Evolutionary conservation across 2,329 filamentous ascomycete species (phyloP).

Genomic region (Arthrobotrys conoides): DNA sequence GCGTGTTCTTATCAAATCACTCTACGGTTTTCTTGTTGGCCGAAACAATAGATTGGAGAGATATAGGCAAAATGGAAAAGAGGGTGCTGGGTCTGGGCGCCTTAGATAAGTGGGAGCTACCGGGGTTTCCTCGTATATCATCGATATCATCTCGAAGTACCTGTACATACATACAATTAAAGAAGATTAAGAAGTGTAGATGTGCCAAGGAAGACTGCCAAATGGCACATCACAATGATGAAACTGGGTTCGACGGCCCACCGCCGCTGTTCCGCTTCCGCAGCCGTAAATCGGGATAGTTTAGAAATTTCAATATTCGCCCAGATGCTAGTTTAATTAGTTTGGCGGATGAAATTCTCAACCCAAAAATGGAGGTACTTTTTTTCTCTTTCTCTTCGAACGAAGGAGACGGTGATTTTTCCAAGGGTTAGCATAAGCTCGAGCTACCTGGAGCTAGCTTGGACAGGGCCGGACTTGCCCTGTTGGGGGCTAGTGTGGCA

Average conservation of each 20-base stretch:
- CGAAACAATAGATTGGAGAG: constrained; percentile 18
- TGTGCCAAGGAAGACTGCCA: constrained; percentile 43
- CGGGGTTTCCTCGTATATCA: constrained; percentile 34
- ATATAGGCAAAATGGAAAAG: constrained; percentile 31
- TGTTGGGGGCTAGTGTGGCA: constrained; percentile 44
- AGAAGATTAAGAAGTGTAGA: not conserved
- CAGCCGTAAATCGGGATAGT: constrained; percentile 53
- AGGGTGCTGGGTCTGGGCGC: constrained; percentile 19
- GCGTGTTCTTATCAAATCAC: constrained; percentile 29
- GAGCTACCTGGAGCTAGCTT: constrained; percentile 45
- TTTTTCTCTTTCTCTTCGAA: not conserved
- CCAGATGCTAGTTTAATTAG: constrained; percentile 28
- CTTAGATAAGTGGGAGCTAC: constrained; percentile 20
- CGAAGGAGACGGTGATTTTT: constrained; percentile 39
- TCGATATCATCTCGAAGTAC: constrained; percentile 44
- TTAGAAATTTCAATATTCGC: constrained; percentile 19
- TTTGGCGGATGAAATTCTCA: constrained; percentile 31
- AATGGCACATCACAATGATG: constrained; percentile 57
- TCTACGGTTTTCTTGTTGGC: constrained; percentile 5
- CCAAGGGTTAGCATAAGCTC: constrained; percentile 42
- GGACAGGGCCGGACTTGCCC: constrained; percentile 41
- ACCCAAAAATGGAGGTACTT: constrained; percentile 41
- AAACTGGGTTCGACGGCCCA: constrained; percentile 58
- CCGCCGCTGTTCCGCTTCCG: constrained; percentile 61
- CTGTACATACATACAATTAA: constrained; percentile 18